Conservation (phyloP, 164 flowering plant genomes). For the Chimonanthus salicifolius region DNA sequence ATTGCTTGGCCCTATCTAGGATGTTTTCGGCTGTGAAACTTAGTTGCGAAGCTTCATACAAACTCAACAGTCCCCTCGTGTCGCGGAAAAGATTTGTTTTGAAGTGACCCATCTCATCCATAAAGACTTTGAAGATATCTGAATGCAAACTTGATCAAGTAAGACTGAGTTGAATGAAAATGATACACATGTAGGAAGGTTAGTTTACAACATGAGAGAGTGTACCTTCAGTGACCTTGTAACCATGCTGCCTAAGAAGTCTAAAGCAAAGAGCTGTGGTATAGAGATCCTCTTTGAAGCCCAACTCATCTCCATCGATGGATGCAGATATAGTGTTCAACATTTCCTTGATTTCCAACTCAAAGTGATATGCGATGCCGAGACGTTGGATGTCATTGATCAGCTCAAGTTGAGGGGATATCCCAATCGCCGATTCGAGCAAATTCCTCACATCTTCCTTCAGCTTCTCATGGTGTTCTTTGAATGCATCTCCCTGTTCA, state of each 20-base stretch:
- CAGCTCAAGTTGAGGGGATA: conserved; percentile 5
- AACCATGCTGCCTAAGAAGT: conserved; percentile 14
- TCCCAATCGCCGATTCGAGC: background rate
- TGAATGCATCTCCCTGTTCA: too few species aligned
- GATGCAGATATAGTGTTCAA: background rate
- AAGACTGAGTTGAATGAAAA: background rate
- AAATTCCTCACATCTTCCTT: background rate
- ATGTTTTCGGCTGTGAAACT: conserved; percentile 37
- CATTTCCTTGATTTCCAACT: conserved; percentile 6
- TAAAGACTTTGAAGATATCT: conserved; percentile 28
- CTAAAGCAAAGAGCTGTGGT: conserved; percentile 7
- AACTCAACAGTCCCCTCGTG: conserved; percentile 19
- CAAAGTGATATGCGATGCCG: conserved; percentile 11
- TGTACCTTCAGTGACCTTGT: conserved; percentile 8
- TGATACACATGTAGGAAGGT: background rate
- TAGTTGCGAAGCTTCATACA: conserved; percentile 37
- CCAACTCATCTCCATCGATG: background rate
- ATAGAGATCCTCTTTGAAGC: conserved; percentile 3
- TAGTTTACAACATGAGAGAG: background rate
- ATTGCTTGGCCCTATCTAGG: conserved; percentile 37
- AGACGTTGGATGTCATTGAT: conserved; percentile 7
- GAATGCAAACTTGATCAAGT: background rate
- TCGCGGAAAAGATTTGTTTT: conserved; percentile 10
- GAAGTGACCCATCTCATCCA: conserved; percentile 24
- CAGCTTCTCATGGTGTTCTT: background rate